These are phyloP conservation scores for Globisporangium perplexum DNA, from an alignment of 352 stramenopile species.

Conservation along the genomic window DNA sequence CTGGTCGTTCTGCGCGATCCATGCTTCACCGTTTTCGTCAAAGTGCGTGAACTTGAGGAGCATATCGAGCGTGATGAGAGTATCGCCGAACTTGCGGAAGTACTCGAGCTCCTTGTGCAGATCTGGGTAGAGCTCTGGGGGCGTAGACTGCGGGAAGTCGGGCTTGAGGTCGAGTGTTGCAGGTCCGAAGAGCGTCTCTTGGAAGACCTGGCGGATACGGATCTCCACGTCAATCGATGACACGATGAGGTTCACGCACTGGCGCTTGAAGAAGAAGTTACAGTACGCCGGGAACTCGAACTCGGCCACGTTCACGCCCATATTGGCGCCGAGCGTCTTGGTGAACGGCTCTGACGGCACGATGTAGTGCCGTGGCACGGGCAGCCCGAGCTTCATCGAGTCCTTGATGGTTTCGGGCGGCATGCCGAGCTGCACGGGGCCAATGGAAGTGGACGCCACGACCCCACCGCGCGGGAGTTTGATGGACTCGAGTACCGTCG, in stretches of 20 bases:
- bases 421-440: slow-evolving; percentile 89
- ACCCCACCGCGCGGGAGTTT: slow-evolving; percentile 69
- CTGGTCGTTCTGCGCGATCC: slow-evolving; percentile 52
- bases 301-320: slow-evolving; percentile 95
- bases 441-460: slow-evolving; percentile 73
- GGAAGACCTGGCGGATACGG: slow-evolving; percentile 83
- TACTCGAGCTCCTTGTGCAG: slow-evolving; percentile 84
- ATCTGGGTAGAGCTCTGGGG: slow-evolving; percentile 54
- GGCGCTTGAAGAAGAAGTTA: slow-evolving; percentile 94
- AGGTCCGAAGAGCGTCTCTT: slow-evolving; percentile 87
- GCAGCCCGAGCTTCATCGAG: slow-evolving; percentile 91
- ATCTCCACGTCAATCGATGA: slow-evolving; percentile 67
- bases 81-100: slow-evolving; percentile 89
- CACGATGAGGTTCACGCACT: slow-evolving; percentile 86
- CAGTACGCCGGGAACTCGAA: slow-evolving; percentile 98
- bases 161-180: slow-evolving; percentile 57
- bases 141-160: slow-evolving; percentile 70
- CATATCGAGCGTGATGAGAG: slow-evolving; percentile 85
- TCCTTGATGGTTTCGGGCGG: slow-evolving; percentile 98
- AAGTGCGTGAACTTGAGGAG: slow-evolving; percentile 88
- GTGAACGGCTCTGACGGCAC: slow-evolving; percentile 94
- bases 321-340: slow-evolving; percentile 90
- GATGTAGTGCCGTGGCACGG: slow-evolving; percentile 93
- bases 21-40: slow-evolving; percentile 50
- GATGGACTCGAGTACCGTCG: slow-evolving; percentile 48